Evolutionary conservation across 768 basidiomycete species (phyloP), one percentile per base, ranked within the genome.

Genomic region (Auriscalpium orientale): DNA sequence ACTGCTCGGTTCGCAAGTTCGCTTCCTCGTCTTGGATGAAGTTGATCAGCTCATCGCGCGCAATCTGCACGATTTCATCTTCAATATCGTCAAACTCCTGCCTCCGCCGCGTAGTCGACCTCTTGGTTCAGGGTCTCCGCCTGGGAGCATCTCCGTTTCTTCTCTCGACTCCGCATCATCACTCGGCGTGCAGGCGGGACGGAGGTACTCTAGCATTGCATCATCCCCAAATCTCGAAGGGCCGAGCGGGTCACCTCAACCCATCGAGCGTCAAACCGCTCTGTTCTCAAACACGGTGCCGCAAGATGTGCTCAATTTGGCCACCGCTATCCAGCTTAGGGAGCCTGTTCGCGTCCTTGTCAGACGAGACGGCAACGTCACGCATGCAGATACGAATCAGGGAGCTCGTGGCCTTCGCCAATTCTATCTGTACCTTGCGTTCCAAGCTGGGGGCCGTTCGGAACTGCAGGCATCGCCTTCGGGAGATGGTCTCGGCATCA

Each of bases 301-400:
- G 15, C 93, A 95, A 68, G 97, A 99, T 66, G 97, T 99, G 11
- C 81, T 99, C 59, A 98, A 95, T 68, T 85, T 99, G 44, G 94
- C 94, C 1, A 84, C 91, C 53, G 84, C 89, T 4, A 93, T 99
- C 56, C 90, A 97, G 66, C 81, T 99, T 11, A 84, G 89, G 52
- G 97, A 99, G 69, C 95, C 97, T 20, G 94, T 99, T 44, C 84
- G 97, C 22, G 97, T 99, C n/a, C 83, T 99, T 18, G 97, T 99
- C 21, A 83, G 97, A 52, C 80, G 95, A 16, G 90, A 93, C 62
- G 91, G 90, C 43, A 91, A 89, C 64, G 85, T 89, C 49, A 78
- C 79, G 10, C 83, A 83, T 35, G 79, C 84, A 5, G 80, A 87
- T 43, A 84, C 85, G 36, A 78, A 72, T 44, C 86, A 87, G 69